Percentiles rank a stretch among this genome's conserved stretches.
These are phyloP conservation scores for Kalanchoe fedtschenkoi DNA, from an alignment of 164 flowering plant species.

Conservation along the genomic window DNA sequence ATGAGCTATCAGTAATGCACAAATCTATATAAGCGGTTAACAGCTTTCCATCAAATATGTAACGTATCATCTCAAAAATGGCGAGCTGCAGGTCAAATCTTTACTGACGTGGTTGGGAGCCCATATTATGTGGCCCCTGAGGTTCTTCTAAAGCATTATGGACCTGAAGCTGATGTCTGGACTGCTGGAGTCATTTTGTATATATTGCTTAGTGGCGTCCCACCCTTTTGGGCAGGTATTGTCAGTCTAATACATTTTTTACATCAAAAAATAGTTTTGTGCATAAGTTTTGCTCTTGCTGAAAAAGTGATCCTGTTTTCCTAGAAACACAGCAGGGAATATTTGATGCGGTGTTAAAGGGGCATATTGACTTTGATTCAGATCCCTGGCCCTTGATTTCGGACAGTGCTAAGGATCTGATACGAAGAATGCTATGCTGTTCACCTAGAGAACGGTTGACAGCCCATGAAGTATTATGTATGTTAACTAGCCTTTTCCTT, in stretches of 20 bases:
- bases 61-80: neutral
- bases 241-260: neutral
- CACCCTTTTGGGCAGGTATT: constrained; percentile 5
- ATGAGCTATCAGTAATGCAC: neutral
- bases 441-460: neutral
- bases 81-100: neutral
- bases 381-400: constrained; percentile 4
- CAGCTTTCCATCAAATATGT: too few species aligned
- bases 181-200: neutral
- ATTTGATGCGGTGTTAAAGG: constrained; percentile 5
- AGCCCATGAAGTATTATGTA: constrained; percentile 5
- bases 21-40: neutral
- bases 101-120: constrained; percentile 1
- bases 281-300: neutral
- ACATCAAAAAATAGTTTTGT: neutral
- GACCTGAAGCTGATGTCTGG: constrained; percentile 4
- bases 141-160: constrained; percentile 2
- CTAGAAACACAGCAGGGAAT: constrained; percentile 2
- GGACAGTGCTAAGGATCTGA: constrained; percentile 2
- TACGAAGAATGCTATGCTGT: neutral
- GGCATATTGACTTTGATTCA: neutral
- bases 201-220: neutral
- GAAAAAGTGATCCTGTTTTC: neutral
- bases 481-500: constrained; percentile 44
- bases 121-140: constrained; percentile 6